Conservation (phyloP, 441 rosid species). For the Gossypium trilobum region DNA sequence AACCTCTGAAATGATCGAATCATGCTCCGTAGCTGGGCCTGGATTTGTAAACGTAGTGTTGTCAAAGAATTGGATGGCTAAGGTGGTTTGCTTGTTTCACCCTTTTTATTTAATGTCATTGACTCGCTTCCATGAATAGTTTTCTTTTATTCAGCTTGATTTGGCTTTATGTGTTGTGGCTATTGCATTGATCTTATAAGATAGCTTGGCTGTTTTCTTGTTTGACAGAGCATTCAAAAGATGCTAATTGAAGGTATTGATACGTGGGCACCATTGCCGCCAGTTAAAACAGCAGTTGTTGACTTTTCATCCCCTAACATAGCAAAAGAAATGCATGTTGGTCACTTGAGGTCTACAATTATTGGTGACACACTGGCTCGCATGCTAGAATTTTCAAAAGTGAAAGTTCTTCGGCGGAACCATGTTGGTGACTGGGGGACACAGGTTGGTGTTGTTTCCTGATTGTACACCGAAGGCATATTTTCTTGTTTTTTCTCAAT, state of each 20-base stretch:
- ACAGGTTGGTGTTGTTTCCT: constrained; percentile 45
- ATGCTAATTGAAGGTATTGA: constrained; percentile 74
- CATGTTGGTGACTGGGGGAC: constrained; percentile 99
- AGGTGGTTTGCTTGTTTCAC: constrained; percentile 34
- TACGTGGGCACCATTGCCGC: constrained; percentile 62
- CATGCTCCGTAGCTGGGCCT: constrained; percentile 72
- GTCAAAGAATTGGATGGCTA: constrained; percentile 65
- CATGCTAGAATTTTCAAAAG: constrained; percentile 80
- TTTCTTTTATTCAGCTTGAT: neutral
- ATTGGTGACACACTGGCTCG: constrained; percentile 87
- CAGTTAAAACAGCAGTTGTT: constrained; percentile 62
- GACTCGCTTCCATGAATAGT: neutral
- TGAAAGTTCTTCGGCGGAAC: constrained; percentile 81
- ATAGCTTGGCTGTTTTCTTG: constrained; percentile 10
- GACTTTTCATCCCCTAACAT: constrained; percentile 94
- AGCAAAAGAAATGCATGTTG: constrained; percentile 96
- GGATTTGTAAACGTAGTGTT: constrained; percentile 67
- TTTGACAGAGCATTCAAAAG: constrained; percentile 54
- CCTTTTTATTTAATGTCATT: neutral
- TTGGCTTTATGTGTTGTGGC: neutral
- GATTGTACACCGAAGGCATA: neutral
- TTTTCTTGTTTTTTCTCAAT: neutral
- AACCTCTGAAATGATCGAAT: constrained; percentile 62
- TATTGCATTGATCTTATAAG: constrained; percentile 4
- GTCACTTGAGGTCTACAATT: constrained; percentile 85